These are phyloP conservation scores for Cladosporium cucumerinum DNA, from an alignment of 2,329 filamentous ascomycete genomes.

Conservation along the genomic window DNA sequence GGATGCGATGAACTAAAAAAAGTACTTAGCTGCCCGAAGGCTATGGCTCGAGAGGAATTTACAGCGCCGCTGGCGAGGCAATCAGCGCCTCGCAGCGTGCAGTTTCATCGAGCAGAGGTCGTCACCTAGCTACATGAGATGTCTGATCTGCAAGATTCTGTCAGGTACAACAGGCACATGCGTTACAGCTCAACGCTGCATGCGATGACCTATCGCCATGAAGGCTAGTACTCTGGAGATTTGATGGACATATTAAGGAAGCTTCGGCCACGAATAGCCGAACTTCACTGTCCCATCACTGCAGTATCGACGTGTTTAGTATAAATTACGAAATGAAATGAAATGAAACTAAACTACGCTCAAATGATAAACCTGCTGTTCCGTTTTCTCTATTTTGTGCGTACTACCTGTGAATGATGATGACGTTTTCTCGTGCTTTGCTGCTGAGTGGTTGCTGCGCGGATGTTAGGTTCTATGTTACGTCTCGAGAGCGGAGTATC, in stretches of 20 bases:
- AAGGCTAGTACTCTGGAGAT: neutral
- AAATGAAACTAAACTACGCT: slow-evolving; percentile 14
- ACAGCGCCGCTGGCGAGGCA: slow-evolving; percentile 4
- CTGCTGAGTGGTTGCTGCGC: no score
- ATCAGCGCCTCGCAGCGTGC: slow-evolving; percentile 9
- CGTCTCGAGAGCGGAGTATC: neutral
- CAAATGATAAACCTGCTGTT: neutral
- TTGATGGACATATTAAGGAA: neutral
- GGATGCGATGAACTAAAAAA: neutral
- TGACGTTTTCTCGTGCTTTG: no score
- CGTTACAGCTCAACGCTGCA: neutral
- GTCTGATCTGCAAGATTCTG: neutral
- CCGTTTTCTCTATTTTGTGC: neutral
- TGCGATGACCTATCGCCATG: neutral
- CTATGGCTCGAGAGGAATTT: neutral
- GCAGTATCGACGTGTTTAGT: neutral
- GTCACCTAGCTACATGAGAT: neutral
- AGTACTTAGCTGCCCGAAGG: neutral
- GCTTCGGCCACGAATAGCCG: neutral
- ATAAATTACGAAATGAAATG: neutral
- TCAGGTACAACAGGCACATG: neutral
- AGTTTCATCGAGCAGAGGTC: neutral
- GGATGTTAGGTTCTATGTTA: no score
- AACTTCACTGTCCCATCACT: neutral
- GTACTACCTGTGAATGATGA: neutral